Evolutionary conservation across 2,329 filamentous ascomycete species (phyloP), one percentile per base, ranked within the genome.

Genomic region (Alternaria panax): DNA sequence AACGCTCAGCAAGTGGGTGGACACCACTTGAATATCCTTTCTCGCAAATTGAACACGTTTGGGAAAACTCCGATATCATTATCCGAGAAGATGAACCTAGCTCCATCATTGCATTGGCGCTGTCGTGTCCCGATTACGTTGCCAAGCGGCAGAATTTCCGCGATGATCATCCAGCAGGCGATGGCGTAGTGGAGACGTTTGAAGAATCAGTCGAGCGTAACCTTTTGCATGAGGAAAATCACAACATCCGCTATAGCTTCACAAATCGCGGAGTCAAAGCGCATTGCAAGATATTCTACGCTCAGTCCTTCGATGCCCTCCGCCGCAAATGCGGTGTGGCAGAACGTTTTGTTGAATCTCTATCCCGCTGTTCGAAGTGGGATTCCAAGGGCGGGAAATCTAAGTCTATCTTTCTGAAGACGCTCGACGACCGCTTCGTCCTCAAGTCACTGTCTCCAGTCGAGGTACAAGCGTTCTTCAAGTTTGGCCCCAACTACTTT

Each of bases 241-340:
- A 92, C 1, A 95, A 99, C 77, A 88, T 97, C 67, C 96, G 96
- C 74, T 99, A 97, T 75, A 92, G 96, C 60, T 99, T 98, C 79
- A 90, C 90, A 27, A 93, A 97, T 75, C 93, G 94, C 0, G 89
- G 91, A n/a, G 94, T 96, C 3, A 92, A 91, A 71, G 96, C 97
- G 86, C 90, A 94, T 50, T 98, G 96, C 83, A 99, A 99, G 79
- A 95, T 99, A 46, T 98, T 99, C 79, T 99, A 96, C 72, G 95
- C 95, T 0, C 95, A 98, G 77, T 95, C 97, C 64, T 99, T 99
- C 69, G 95, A 99, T 79, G 95, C 95, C 3, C 85, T 99, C 38
- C 88, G 95, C 56, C 87, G 92, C 57, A 97, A 97, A 78, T 98
- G 94, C 66, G 94, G 94, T 16, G 91, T 97, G 8, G 89, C 92